phyloP scores from a whole-genome alignment of 2,329 filamentous ascomycete species.

The Aspergillus pseudotamarii region DNA sequence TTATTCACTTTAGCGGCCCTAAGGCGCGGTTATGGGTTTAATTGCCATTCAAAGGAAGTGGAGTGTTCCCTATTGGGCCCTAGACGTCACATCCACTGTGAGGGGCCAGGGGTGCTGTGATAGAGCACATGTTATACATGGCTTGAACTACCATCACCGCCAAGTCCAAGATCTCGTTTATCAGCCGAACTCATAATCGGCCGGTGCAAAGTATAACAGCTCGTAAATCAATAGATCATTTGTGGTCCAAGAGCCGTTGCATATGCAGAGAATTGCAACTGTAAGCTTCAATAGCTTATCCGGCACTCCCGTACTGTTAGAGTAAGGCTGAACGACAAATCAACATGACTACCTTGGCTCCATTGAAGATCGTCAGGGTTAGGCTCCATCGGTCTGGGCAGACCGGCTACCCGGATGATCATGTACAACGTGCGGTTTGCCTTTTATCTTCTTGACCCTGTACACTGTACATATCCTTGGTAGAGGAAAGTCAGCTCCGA shows the following conservation, averaged over 20 bases:
- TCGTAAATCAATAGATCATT: background rate
- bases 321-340: background rate
- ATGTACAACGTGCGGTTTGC: background rate
- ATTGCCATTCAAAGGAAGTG: background rate
- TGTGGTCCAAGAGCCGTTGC: background rate
- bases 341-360: background rate
- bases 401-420: background rate
- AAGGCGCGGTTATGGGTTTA: background rate
- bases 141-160: background rate
- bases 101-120: background rate
- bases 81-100: background rate
- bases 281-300: background rate
- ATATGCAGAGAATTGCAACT: background rate
- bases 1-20: background rate
- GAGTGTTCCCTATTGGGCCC: background rate
- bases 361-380: background rate
- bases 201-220: background rate
- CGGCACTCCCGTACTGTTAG: background rate
- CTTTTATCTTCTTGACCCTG: background rate
- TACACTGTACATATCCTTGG: background rate
- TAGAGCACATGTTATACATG: background rate
- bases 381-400: background rate
- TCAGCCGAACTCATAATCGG: background rate
- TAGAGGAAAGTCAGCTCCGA: background rate
- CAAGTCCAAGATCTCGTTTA: background rate